Percentiles rank a stretch among this genome's conserved stretches.
Evolutionary conservation across 2,329 filamentous ascomycete species (phyloP).

Genomic region (Tricladium varicosporioides): DNA sequence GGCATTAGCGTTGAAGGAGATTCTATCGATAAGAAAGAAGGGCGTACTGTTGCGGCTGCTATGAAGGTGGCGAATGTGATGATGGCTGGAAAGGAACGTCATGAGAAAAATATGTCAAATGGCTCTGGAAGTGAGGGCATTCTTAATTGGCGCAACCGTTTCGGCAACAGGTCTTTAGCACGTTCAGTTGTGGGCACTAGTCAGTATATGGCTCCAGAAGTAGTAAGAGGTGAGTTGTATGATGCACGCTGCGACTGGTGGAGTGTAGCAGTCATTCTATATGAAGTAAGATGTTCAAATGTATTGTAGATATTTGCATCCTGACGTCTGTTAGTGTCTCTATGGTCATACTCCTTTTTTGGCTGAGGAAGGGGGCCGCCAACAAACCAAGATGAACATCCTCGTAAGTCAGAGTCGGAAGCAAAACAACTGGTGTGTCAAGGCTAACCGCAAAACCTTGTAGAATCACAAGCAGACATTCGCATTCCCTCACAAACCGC

Average conservation of each 20-base stretch:
- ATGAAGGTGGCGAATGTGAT: conserved; percentile 40
- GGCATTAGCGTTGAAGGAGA: conserved; percentile 75
- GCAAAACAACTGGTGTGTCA: too few species aligned
- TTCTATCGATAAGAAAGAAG: conserved; percentile 61
- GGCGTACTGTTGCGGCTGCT: conserved; percentile 39
- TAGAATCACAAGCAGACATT: conserved; percentile 71
- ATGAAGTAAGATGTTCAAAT: conserved; percentile 55
- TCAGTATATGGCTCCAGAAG: conserved; percentile 97
- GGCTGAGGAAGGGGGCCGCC: conserved; percentile 67
- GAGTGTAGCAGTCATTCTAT: conserved; percentile 93
- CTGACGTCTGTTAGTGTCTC: conserved; percentile 55
- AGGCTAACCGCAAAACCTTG: not conserved
- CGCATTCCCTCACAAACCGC: conserved; percentile 64
- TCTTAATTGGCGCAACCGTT: conserved; percentile 67
- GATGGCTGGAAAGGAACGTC: conserved; percentile 38
- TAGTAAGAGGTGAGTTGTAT: conserved; percentile 77
- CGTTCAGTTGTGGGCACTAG: conserved; percentile 90
- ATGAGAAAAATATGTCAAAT: conserved; percentile 36
- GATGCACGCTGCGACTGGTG: conserved; percentile 96
- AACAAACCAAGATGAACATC: conserved; percentile 84
- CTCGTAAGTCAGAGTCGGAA: conserved; percentile 50
- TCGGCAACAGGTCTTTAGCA: conserved; percentile 69
- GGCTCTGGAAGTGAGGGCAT: conserved; percentile 45
- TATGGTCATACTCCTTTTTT: conserved; percentile 92
- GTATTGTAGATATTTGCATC: not conserved